Evolutionary conservation across 352 stramenopile genomes (phyloP), one percentile per base, ranked within the genome.

Genomic region (Pythium myriotylum): DNA sequence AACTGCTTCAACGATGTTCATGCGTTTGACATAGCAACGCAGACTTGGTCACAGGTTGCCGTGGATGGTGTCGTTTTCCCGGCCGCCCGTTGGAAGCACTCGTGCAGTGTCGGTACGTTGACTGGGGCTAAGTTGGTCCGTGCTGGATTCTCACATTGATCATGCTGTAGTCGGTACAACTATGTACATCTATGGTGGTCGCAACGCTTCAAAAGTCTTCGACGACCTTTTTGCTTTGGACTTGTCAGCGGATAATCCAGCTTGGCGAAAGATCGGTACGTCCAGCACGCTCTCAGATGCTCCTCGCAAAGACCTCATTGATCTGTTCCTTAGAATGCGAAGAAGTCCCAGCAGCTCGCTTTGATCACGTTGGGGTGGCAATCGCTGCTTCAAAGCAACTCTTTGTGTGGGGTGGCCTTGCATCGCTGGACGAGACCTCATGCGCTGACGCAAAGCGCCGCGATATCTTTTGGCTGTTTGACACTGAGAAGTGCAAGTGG

Each of bases 51-150:
- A 17, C 54, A 67, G 27, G 39, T 88, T 9, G 19, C 16, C 43
- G 37, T 72, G 1, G 27, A 62, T 24, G 76, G 72, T 33, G 72
- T 74, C 1, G 26, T 49, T 19, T 20, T 49, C 0, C 83, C 86
- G 4, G 80, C 68, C 10, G 73, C 86, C 3, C 79, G 86, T 23
- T 95, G 84, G 78, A 92, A 92, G 47, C 86, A 95, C 72, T 79
- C 77, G 4, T 70, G 67, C 29, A 82, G 73, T 49, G 68, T 78
- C 12, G 80, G 84, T 92, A 75, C 51, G 65, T 64, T 8, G 17
- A 13, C 27, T 43, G 23, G 4, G 10, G 10, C 17, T 53, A 17
- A 27, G 2, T 27, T n/a, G n/a, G 41, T 41, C 24, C 22, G 23
- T 12, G n/a, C 41, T 26, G 19, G 17, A 17, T 26, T 24, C 17